Base-by-base conservation (phyloP, 2,329 filamentous ascomycete species). In the Penicillium sp. region DNA sequence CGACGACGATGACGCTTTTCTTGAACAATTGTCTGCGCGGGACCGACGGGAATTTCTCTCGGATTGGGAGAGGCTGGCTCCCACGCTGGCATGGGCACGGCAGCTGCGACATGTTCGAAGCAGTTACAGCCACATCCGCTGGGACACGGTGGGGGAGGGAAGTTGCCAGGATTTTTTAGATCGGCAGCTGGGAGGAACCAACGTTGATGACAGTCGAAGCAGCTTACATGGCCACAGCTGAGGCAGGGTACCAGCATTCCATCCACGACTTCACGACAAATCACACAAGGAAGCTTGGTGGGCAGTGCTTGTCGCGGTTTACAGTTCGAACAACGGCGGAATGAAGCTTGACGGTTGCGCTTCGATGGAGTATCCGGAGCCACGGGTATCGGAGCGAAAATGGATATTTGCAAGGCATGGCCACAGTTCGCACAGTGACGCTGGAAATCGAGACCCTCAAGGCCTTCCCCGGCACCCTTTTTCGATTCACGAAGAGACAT, bases 41-140 rank as follows among this genome's bases (percentile, higher is more conserved):
- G 39, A 10, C 8, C 31, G 0, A 37, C 35, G 10, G 55, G 27
- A 25, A 23, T 53, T 21, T 53, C 54, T 27, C 29, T 42, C 26
- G 54, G 27, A 1, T 29, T 21, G 3, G 66, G 65, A 26, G 62
- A 64, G 9, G 61, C 47, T 5, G 67, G 52, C 43, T 63, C 63
- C 58, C 56, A 62, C n/a, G 47, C 26, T 1, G 74, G 72, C 42
- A 69, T 70, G 19, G 72, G 67, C 4, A 77, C 67, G 5, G 74
- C 53, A 14, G 74, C 61, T 31, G 63, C 62, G 6, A 69, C 57
- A 47, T 78, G 71, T 19, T 78, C 72, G 3, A 76, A 71, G 62
- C 79, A 81, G 55, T 67, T 69, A 54, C 79, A 81, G 50, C 78
- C 79, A 63, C 79, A 81, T n/a, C 78, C 78, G 13, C 72, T 77